These are phyloP conservation scores for Solanum megistacrolobum DNA, from an alignment of 257 asterid species.

Conservation along the genomic window DNA sequence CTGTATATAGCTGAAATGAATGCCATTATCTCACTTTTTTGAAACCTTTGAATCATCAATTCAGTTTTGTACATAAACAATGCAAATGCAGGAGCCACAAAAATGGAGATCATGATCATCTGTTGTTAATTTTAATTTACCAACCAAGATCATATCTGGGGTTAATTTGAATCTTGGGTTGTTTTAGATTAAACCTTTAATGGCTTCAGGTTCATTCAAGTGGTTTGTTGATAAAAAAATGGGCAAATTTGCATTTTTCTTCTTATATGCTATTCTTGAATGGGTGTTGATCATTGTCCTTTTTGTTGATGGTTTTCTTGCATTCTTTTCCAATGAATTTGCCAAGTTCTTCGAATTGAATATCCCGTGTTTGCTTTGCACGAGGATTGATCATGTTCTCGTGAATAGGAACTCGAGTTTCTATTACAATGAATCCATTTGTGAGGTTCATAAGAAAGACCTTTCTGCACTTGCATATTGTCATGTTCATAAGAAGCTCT, in stretches of 20 bases:
- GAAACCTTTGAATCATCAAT: background rate
- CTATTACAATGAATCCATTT: conserved; percentile 69
- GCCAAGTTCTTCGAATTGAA: conserved; percentile 52
- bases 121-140: conserved; percentile 8
- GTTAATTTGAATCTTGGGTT: background rate
- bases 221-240: conserved; percentile 38
- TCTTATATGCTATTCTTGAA: conserved; percentile 59
- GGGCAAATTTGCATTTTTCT: conserved; percentile 51
- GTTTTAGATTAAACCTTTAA: background rate
- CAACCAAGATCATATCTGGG: conserved; percentile 45
- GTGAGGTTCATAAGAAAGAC: conserved; percentile 73
- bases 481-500: conserved; percentile 59
- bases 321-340: conserved; percentile 53
- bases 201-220: conserved; percentile 13
- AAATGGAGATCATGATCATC: conserved; percentile 48
- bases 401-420: conserved; percentile 38
- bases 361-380: conserved; percentile 79
- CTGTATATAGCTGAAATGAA: background rate
- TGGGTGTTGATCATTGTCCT: conserved; percentile 65
- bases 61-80: background rate
- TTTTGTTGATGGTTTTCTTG: conserved; percentile 59
- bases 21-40: background rate
- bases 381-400: conserved; percentile 68
- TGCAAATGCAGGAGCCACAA: background rate
- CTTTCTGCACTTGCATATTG: conserved; percentile 80